Evolutionary conservation across 148 eudicot species (phyloP), one percentile per base, ranked within the genome.

Genomic region (Cornus florida): DNA sequence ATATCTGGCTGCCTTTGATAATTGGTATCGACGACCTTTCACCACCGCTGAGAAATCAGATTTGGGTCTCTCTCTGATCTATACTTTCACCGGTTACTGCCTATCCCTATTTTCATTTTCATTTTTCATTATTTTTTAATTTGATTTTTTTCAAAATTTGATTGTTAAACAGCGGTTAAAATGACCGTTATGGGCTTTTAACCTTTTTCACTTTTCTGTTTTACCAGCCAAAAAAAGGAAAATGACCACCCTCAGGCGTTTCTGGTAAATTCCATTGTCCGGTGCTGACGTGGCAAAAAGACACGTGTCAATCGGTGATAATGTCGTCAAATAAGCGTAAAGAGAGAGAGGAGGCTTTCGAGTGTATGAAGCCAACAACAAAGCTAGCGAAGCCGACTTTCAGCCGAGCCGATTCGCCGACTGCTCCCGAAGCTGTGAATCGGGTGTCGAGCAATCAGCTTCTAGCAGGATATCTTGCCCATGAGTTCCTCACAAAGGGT

Each of bases 401-500:
- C 2, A 31, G 65, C 28, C 31, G 57, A 20, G 76, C 32, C 70
- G 64, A 57, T 22, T 5, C 35, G 14, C 22, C 46, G 59, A 0
- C 50, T 23, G 19, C 4, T 62, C 38, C 46, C 7, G 72, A 66
- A 7, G 46, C 28, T 1, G 31, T 75, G 4, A 69, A 74, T 62
- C 82, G 76, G 76, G 79, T 7, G 46, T 67, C 77, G 3, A 76
- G 71, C 0, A 83, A 81, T 60, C 82, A 80, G 73, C 78, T 86
- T 69, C 17, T 86, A 65, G 86, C 86, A 2, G 86, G 89, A 41
- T 86, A 86, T 53, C 75, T 86, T 46, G 86, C 86, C 31, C 81
- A 81, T 53, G 89, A 86, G 79, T 86, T 86, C 32, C 79, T 86
- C 24, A 81, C 83, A 6, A 82, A 71, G 75, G 89, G 87, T 3